Evolutionary conservation across 1,139 yeast species (phyloP).

Genomic region (Suhomyces ambrosiae): DNA sequence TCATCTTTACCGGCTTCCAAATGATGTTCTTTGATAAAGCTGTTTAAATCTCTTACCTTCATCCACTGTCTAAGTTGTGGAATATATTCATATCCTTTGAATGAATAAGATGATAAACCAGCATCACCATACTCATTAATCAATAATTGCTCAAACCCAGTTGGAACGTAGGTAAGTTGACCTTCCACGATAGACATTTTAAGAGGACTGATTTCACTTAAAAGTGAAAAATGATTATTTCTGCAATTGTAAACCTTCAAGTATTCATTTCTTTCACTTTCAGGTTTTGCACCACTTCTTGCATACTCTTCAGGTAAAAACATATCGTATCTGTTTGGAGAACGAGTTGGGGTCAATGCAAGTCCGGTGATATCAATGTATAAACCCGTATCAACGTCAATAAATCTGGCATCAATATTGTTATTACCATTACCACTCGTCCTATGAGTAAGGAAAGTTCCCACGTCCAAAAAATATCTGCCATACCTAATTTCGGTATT

Average conservation of each 20-base stretch:
- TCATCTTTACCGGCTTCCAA: constrained; percentile 8
- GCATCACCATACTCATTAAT: constrained; percentile 32
- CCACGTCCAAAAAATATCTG: constrained; percentile 23
- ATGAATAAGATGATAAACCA: constrained; percentile 18
- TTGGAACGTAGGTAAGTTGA: constrained; percentile 36
- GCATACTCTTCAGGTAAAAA: constrained; percentile 7
- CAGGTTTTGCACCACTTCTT: constrained; percentile 9
- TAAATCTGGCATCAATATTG: constrained; percentile 25
- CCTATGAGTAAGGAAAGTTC: constrained; percentile 20
- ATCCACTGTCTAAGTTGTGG: constrained; percentile 36
- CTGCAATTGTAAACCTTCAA: constrained; percentile 21
- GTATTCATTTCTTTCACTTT: constrained; percentile 15
- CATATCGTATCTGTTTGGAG: constrained; percentile 17
- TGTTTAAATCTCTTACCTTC: constrained; percentile 20
- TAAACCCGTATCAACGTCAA: constrained; percentile 24
- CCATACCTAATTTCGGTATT: constrained; percentile 19
- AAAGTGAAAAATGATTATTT: constrained; percentile 22
- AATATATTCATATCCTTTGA: constrained; percentile 16
- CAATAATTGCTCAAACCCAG: constrained; percentile 29
- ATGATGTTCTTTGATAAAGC: constrained; percentile 18
- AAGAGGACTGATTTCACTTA: constrained; percentile 36
- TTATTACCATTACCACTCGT: constrained; percentile 20
- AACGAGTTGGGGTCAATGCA: constrained; percentile 16
- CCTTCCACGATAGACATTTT: constrained; percentile 36
- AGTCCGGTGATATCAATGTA: constrained; percentile 26